Evolutionary conservation across 106 monocot genomes (phyloP).

Genomic region (Dioscorea zingiberensis): DNA sequence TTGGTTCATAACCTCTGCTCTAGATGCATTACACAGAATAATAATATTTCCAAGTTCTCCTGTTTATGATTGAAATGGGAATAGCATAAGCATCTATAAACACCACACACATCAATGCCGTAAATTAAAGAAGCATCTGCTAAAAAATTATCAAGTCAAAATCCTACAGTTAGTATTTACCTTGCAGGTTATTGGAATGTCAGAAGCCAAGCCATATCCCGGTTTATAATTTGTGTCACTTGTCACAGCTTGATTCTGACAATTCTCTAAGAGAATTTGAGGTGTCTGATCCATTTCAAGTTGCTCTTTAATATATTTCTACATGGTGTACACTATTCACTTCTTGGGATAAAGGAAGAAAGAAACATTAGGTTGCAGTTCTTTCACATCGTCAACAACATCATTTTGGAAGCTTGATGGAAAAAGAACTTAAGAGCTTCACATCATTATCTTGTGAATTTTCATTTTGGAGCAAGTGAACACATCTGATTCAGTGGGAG

Average conservation of each 20-base stretch:
- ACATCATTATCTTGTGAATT: conserved; percentile 11
- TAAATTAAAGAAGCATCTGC: background rate
- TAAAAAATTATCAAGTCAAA: background rate
- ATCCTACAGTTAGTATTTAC: conserved; percentile 12
- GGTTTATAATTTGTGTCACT: conserved; percentile 17
- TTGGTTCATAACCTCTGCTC: no score
- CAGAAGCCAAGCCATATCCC: conserved; percentile 9
- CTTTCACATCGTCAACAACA: conserved; percentile 6
- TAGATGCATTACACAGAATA: no score
- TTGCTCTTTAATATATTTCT: conserved; percentile 13
- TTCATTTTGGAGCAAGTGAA: conserved; percentile 3
- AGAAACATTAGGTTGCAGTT: conserved; percentile 11
- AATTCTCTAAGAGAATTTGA: conserved; percentile 20
- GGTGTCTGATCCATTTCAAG: conserved; percentile 21
- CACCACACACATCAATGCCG: background rate
- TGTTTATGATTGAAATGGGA: no score
- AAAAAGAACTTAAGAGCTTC: conserved; percentile 1
- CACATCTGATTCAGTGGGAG: conserved; percentile 13
- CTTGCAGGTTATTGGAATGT: conserved; percentile 25
- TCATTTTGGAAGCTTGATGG: conserved; percentile 11
- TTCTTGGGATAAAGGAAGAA: conserved; percentile 12
- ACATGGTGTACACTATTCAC: background rate
- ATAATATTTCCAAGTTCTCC: no score
- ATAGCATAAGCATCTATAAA: background rate
- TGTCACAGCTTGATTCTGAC: conserved; percentile 9